Conservation (phyloP, 2,329 filamentous ascomycete species). For the Chrysosphaeria jannelii region DNA sequence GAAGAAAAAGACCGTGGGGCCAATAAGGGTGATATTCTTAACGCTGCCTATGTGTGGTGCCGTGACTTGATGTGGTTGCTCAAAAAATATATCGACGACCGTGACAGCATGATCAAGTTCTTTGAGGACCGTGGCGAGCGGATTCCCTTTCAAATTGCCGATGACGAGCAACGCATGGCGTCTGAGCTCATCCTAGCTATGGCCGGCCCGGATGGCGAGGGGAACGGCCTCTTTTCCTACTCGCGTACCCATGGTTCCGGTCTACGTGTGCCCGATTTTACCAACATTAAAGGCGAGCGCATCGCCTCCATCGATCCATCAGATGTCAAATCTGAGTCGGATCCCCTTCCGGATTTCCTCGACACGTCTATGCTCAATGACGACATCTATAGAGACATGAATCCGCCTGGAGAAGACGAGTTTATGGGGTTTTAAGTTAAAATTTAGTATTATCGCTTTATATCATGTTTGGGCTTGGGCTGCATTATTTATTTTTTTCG, state of each 20-base stretch:
- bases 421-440: too few species aligned
- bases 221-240: slow-evolving; percentile 31
- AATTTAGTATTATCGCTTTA: too few species aligned
- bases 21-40: slow-evolving; percentile 96
- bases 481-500: background rate
- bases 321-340: too few species aligned
- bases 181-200: slow-evolving; percentile 72
- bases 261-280: slow-evolving; percentile 74
- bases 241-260: slow-evolving; percentile 58
- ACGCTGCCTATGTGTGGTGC: slow-evolving; percentile 90
- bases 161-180: slow-evolving; percentile 89
- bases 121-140: slow-evolving; percentile 42
- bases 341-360: too few species aligned
- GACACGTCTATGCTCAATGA: too few species aligned
- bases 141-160: slow-evolving; percentile 56
- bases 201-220: slow-evolving; percentile 34
- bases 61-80: slow-evolving; percentile 94
- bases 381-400: slow-evolving; percentile 36
- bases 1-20: slow-evolving; percentile 97
- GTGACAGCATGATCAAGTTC: slow-evolving; percentile 55
- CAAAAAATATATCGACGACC: slow-evolving; percentile 63
- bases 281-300: slow-evolving; percentile 71
- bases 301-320: too few species aligned
- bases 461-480: background rate
- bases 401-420: slow-evolving; percentile 6